Conservation (phyloP, 768 basidiomycete species). For the Hysterangium stoloniferum region DNA sequence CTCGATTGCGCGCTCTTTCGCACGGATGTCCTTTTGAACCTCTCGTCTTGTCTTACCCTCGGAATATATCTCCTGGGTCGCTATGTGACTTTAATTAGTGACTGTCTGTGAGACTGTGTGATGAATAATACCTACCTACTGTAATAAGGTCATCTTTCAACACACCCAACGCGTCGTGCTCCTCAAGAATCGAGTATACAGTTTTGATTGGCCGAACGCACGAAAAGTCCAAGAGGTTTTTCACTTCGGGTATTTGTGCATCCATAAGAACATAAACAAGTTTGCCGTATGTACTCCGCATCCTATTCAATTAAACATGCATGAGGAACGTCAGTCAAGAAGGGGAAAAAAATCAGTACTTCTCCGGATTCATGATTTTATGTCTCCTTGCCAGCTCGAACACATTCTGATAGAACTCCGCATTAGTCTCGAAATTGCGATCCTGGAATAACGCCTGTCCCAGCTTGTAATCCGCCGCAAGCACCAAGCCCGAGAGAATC, state of each 20-base stretch:
- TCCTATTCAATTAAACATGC: slow-evolving; percentile 21
- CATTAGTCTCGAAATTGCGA: slow-evolving; percentile 73
- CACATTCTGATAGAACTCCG: slow-evolving; percentile 68
- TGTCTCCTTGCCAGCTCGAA: slow-evolving; percentile 81
- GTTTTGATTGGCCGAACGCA: slow-evolving; percentile 74
- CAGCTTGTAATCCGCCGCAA: slow-evolving; percentile 80
- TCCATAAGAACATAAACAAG: slow-evolving; percentile 79
- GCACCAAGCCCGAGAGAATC: slow-evolving; percentile 75
- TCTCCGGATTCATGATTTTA: slow-evolving; percentile 90
- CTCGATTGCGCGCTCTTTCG: slow-evolving; percentile 81
- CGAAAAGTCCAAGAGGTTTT: slow-evolving; percentile 70
- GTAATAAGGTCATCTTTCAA: slow-evolving; percentile 72
- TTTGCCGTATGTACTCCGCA: slow-evolving; percentile 85
- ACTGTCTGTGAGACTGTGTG: neutral
- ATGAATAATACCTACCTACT: slow-evolving; percentile 16
- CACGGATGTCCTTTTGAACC: slow-evolving; percentile 78
- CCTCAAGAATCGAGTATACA: slow-evolving; percentile 60
- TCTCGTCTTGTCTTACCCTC: slow-evolving; percentile 65
- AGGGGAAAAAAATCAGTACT: slow-evolving; percentile 21
- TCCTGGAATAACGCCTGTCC: slow-evolving; percentile 83
- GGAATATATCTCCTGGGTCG: slow-evolving; percentile 77
- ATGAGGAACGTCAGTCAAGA: neutral
- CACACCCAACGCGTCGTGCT: slow-evolving; percentile 53
- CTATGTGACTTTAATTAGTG: slow-evolving; percentile 20
- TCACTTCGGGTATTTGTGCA: slow-evolving; percentile 76